Percentiles rank a stretch among this genome's conserved stretches.
These are phyloP conservation scores for Pichia scutulata DNA, from an alignment of 805 yeast species.

Conservation along the genomic window DNA sequence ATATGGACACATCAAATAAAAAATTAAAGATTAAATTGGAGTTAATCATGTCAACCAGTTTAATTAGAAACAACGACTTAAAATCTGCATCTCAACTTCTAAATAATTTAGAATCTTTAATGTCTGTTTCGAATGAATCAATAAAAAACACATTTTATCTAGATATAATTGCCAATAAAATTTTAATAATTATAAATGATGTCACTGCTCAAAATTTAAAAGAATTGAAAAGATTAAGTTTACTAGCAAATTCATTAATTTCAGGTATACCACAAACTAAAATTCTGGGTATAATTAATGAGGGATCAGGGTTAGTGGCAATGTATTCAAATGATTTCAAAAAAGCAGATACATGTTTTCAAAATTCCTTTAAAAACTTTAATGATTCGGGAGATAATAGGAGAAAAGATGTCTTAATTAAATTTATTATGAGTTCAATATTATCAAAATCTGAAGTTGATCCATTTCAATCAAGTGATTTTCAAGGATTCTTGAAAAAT, in stretches of 20 bases:
- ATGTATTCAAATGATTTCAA: constrained; percentile 55
- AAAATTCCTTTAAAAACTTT: constrained; percentile 40
- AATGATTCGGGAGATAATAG: constrained; percentile 55
- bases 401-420: constrained; percentile 50
- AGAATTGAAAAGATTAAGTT: constrained; percentile 40
- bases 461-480: constrained; percentile 69
- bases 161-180: constrained; percentile 62
- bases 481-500: constrained; percentile 30
- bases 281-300: constrained; percentile 65
- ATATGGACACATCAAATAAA: constrained; percentile 18
- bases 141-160: constrained; percentile 41
- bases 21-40: constrained; percentile 43
- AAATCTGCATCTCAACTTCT: constrained; percentile 31
- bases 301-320: constrained; percentile 65
- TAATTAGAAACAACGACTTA: constrained; percentile 24
- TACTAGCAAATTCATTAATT: constrained; percentile 38
- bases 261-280: constrained; percentile 71
- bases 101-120: constrained; percentile 29
- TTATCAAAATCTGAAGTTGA: constrained; percentile 59
- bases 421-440: constrained; percentile 53
- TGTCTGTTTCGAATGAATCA: constrained; percentile 36
- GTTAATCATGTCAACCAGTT: constrained; percentile 35
- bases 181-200: constrained; percentile 40
- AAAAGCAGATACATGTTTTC: constrained; percentile 41
- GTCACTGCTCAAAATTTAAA: constrained; percentile 23